Base-by-base conservation (phyloP, 306 rosid species). In the Abrus precatorius region DNA sequence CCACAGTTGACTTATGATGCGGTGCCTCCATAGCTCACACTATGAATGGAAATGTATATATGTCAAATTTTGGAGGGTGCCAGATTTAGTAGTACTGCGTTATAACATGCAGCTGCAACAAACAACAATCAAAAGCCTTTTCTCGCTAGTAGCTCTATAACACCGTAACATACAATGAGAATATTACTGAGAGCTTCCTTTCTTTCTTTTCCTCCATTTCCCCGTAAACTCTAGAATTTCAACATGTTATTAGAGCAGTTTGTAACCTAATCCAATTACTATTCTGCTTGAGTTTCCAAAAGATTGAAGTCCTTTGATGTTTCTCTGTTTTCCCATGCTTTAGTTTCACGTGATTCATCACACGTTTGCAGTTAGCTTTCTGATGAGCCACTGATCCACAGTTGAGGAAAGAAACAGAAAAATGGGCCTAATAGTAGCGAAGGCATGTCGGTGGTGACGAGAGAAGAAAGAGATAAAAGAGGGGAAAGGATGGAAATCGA, bases 1-100 rank as follows among this genome's bases (percentile, higher is more conserved):
- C 48, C 62, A 56, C 30, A 49, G 45, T 69, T 72, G 65, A 80
- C 32, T 73, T 45, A 59, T 78, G 41, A 38, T 43, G 20, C 27
- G 1, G 28, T 3, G 7, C 27, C 27, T 52, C 56, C 65, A 76
- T 10, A 5, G n/a, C 64, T 54, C 53, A 76, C 62, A 75, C 30
- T 52, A 28, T 34, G 77, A 67, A 64, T 59, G 77, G 45, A 65
- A 71, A 78, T 14, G 47, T 67, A 49, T 30, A 69, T 27, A 53
- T 57, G 52, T 33, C 30, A 72, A 60, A 62, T 43, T 74, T 40
- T 57, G 9, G 7, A 41, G 20, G 36, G 62, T 79, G 36, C 74
- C 79, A 67, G 3, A 61, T 66, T 12, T 34, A 34, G 38, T 34
- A 1, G 38, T 34, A 34, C 38, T 34, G 2, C 38, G 4, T 4